These are phyloP conservation scores for Avena eriantha DNA, from an alignment of 176 grass and related monocot species.

Conservation along the genomic window DNA sequence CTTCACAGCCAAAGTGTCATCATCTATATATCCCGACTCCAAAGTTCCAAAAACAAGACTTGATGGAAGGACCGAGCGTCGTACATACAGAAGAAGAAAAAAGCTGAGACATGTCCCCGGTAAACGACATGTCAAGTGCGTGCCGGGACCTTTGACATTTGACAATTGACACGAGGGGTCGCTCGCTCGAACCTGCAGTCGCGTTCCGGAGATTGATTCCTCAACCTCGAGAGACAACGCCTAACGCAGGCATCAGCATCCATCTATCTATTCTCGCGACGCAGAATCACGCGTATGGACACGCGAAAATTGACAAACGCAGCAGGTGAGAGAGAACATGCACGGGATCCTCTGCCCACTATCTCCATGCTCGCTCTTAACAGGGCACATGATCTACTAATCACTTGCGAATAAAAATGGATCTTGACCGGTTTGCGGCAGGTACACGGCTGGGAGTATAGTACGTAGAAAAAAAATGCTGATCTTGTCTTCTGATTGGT, in stretches of 20 bases:
- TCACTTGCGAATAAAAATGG: background rate
- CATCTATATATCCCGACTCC: background rate
- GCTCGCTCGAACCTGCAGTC: slow-evolving; percentile 15
- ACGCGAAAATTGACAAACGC: slow-evolving; percentile 20
- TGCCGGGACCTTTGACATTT: background rate
- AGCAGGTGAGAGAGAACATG: slow-evolving; percentile 14
- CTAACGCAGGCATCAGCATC: slow-evolving; percentile 21
- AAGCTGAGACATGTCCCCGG: background rate
- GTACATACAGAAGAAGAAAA: background rate
- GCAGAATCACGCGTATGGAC: slow-evolving; percentile 27
- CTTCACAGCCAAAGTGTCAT: background rate
- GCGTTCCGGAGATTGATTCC: slow-evolving; percentile 32
- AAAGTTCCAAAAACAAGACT: background rate
- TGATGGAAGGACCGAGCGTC: background rate
- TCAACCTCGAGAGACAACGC: slow-evolving; percentile 25
- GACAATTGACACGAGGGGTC: background rate
- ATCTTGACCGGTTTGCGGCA: slow-evolving; percentile 23
- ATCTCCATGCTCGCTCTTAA: background rate
- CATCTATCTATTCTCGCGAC: slow-evolving; percentile 11
- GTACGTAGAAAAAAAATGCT: background rate
- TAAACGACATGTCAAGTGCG: slow-evolving; percentile 11
- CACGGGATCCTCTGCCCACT: background rate
- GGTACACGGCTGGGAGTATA: background rate
- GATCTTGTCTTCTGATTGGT: background rate
- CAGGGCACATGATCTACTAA: background rate